A percentile compares a stretch with the other conserved stretches of the same genome.
Evolutionary conservation across 768 basidiomycete species (phyloP).

Genomic region (Tremella yokohamensis): DNA sequence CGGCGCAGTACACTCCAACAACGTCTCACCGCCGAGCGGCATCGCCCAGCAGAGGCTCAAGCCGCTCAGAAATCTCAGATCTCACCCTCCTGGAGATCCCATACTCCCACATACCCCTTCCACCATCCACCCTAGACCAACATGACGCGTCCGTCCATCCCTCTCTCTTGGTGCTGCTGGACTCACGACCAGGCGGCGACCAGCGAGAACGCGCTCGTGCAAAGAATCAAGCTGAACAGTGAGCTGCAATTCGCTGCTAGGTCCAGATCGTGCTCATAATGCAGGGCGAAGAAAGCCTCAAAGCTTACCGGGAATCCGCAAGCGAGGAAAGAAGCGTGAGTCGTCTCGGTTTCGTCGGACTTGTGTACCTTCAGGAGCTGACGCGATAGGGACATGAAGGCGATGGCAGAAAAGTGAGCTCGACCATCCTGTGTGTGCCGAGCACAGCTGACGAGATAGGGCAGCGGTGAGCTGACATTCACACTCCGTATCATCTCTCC

Average conservation of each 20-base stretch:
- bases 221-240: background rate
- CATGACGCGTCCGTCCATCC: conserved; percentile 6
- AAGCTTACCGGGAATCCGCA: conserved; percentile 5
- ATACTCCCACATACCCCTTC: too few species aligned
- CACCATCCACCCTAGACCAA: too few species aligned
- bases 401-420: conserved; percentile 9
- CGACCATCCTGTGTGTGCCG: too few species aligned
- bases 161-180: too few species aligned
- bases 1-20: too few species aligned
- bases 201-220: conserved; percentile 3
- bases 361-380: background rate
- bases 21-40: too few species aligned
- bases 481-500: background rate
- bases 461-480: background rate
- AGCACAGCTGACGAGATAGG: too few species aligned
- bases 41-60: too few species aligned
- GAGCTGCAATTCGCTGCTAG: too few species aligned
- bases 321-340: conserved; percentile 2
- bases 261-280: too few species aligned
- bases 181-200: background rate
- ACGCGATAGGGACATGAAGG: conserved; percentile 5
- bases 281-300: background rate
- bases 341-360: background rate
- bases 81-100: too few species aligned
- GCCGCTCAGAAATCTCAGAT: too few species aligned